Evolutionary conservation across 2,329 filamentous ascomycete genomes (phyloP), one percentile per base, ranked within the genome.

Genomic region (Aphanoascus verrucosus): DNA sequence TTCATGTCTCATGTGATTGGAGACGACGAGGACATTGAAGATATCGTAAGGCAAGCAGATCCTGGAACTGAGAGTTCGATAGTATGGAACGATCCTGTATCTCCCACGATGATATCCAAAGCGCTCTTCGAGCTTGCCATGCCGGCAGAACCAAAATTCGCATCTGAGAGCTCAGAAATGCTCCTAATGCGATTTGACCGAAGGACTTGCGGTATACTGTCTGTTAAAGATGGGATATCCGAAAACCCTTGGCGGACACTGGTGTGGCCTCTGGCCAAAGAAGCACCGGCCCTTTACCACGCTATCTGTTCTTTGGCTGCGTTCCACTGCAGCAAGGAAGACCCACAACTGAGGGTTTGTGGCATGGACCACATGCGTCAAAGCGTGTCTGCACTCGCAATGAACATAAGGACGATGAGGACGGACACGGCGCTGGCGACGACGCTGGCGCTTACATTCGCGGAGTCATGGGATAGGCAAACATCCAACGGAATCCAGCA

Each of bases 171-270:
- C 53, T 74, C 77, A 8, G 83, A 85, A 58, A 79, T 80, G 72
- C 69, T 86, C 19, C 77, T 81, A 49, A 64, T 79, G 49, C 76
- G 81, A 23, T 86, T 84, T 61, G 80, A 85, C 61, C 76, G 74
- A 58, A 72, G 82, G 54, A 86, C 83, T 0, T 86, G 83, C 62
- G 82, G 82, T 2, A 84, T 87, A 47, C 70, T 86, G 17, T 86
- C 83, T 0, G 75, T 86, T 49, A 86, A 85, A 62, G 82, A 86
- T 64, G 83, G 83, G 0, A 74, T 77, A 5, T 78, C 74, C 1
- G 84, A 86, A 60, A 87, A 86, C 62, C 83, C 83, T 1, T 87
- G 84, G 84, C 76, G 82, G 28, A 85, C 78, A 5, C 70, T 84
- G 44, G 73, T 87, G n/a, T 85, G 82, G 81, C 83, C 84, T 1